phyloP scores from a whole-genome alignment of 345 rosid genomes.

The Hibiscus trionum region DNA sequence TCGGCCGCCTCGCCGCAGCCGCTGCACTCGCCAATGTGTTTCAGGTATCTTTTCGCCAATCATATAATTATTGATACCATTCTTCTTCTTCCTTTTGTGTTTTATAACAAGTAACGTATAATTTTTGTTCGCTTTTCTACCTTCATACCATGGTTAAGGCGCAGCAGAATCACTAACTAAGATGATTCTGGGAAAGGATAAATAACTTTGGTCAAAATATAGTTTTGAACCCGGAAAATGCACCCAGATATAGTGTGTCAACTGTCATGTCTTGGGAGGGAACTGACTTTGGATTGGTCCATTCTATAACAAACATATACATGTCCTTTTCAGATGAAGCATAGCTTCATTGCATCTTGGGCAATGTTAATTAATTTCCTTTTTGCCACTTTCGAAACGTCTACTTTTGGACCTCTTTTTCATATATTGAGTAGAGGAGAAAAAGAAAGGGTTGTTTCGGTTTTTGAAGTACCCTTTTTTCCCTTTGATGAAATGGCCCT shows the following conservation, averaged over 20 bases:
- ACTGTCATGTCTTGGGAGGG: not conserved
- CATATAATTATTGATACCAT: too few species aligned
- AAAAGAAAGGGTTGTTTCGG: too few species aligned
- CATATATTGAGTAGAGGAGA: too few species aligned
- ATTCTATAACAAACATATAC: not conserved
- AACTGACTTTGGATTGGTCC: conserved; percentile 3
- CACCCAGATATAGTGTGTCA: not conserved
- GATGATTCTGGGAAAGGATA: too few species aligned
- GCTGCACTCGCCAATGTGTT: conserved; percentile 66
- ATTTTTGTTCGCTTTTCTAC: too few species aligned
- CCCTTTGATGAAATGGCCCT: too few species aligned
- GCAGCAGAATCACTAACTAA: too few species aligned
- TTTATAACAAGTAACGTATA: too few species aligned
- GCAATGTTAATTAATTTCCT: conserved; percentile 10
- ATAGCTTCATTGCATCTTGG: not conserved
- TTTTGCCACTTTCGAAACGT: conserved; percentile 22
- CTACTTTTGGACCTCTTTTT: conserved; percentile 18
- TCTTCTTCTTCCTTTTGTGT: not conserved
- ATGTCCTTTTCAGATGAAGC: conserved; percentile 24
- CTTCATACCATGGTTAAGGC: too few species aligned
- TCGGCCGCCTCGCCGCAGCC: conserved; percentile 55
- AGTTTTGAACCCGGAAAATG: too few species aligned
- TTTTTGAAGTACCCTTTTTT: too few species aligned
- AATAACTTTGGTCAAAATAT: too few species aligned
- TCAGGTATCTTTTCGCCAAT: conserved; percentile 35